Conservation (phyloP, 257 asterid genomes). For the Fraxinus excelsior region DNA sequence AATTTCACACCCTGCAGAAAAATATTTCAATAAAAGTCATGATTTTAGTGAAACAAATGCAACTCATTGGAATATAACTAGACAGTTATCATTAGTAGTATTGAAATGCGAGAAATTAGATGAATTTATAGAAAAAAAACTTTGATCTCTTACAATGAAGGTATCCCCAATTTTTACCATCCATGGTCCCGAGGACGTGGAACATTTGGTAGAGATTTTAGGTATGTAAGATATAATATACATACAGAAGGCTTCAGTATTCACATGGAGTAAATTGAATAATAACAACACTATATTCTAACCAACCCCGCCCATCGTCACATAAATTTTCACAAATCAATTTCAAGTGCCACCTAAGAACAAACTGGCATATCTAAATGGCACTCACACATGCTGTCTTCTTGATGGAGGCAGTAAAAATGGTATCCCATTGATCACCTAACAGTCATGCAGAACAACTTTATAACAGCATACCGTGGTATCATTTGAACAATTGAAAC, state of each 20-base stretch:
- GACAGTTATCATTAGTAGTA: not conserved
- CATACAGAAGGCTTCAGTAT: not conserved
- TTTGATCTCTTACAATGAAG: not conserved
- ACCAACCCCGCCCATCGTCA: not conserved
- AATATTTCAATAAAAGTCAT: not conserved
- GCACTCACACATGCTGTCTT: no score
- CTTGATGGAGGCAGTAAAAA: no score
- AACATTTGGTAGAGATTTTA: not conserved
- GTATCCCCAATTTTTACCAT: not conserved
- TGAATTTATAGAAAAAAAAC: not conserved
- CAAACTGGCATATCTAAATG: not conserved
- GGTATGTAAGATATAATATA: not conserved
- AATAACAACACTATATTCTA: not conserved
- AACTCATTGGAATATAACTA: not conserved
- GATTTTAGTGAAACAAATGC: not conserved
- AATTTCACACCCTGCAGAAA: constrained; percentile 23
- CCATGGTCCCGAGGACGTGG: not conserved
- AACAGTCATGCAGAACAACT: no score
- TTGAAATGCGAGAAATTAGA: not conserved
- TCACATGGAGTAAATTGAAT: not conserved
- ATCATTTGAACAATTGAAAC: no score
- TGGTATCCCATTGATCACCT: no score
- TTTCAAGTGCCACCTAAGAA: no score
- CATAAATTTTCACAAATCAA: not conserved
- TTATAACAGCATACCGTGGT: no score